Evolutionary conservation across 495 filamentous ascomycete species (phyloP), one percentile per base, ranked within the genome.

Genomic region (Daldinia grandis): DNA sequence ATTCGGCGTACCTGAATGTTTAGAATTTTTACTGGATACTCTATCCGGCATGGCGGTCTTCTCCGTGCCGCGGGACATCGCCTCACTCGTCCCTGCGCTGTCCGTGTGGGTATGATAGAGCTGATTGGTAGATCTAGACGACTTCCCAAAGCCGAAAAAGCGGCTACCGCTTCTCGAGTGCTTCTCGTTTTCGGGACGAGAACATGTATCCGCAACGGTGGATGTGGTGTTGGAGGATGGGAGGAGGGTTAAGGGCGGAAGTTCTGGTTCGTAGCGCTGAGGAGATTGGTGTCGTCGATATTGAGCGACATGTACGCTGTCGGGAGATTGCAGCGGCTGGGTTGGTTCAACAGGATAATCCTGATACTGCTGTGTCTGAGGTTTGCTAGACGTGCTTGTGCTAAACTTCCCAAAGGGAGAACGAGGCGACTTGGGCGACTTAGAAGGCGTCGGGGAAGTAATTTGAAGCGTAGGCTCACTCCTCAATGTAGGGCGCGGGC

Each of bases 371-470:
- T 68, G 75, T 49, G 69, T 55, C 21, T 72, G 64, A n/a, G 73
- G 67, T 47, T 62, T 59, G 58, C 66, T 74, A 12, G 51, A 12
- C 19, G 62, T 64, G 38, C 40, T 58, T 30, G 68, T 76, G 71
- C 70, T 80, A 75, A 81, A 81, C 35, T 76, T 77, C 55, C 79
- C 76, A 70, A 86, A 83, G 7, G 85, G 85, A 19, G 85, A 86
- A 69, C 79, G 84, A 58, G 85, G 85, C 21, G 84, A 85, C 69
- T 79, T 82, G 44, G 84, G 84, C 57, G 84, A 86, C 61, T 71
- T 81, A 44, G 81, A 68, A 64, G 81, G 75, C 71, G 77, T 62
- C 38, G 78, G 73, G 61, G 76, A 80, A 61, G 70, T 73, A 58
- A 76, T 75, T 56, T 76, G 79, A 63, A 78, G 76, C 50, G 75